Percentiles rank a stretch among this genome's conserved stretches.
Evolutionary conservation across 139 green algal species (phyloP).

Genomic region (Marvania coccoides): DNA sequence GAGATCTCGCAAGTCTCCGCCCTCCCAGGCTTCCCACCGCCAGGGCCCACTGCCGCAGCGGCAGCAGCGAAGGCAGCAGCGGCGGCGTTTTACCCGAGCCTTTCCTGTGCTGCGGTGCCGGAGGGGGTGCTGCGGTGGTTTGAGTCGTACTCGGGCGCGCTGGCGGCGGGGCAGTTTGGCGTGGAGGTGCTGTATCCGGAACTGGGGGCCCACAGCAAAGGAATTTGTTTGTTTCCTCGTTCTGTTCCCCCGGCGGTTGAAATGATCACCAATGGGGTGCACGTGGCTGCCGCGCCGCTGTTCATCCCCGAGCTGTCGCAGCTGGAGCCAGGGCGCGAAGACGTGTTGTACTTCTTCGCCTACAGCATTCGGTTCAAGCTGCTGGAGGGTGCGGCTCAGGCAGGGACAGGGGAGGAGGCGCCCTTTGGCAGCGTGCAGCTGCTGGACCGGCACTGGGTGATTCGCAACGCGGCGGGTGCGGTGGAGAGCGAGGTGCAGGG

Average conservation of each 20-base stretch:
- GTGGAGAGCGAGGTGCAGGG: constrained; percentile 43
- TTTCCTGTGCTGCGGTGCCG: not conserved
- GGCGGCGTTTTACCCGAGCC: not conserved
- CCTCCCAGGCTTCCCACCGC: not conserved
- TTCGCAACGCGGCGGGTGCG: constrained; percentile 25
- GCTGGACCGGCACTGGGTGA: constrained; percentile 55
- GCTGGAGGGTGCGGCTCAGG: constrained; percentile 35
- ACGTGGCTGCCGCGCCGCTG: constrained; percentile 33
- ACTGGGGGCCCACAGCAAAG: constrained; percentile 2
- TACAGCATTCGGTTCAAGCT: constrained; percentile 63
- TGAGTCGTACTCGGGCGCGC: constrained; percentile 45
- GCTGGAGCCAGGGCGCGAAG: not conserved
- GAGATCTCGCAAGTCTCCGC: not conserved
- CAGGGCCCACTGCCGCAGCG: not conserved
- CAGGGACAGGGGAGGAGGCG: not conserved
- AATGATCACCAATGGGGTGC: constrained; percentile 49
- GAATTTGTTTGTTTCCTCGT: constrained; percentile 47
- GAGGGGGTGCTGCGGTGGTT: constrained; percentile 46
- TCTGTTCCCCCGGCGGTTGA: constrained; percentile 11
- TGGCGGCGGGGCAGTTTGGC: constrained; percentile 34
- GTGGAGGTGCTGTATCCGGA: constrained; percentile 19
- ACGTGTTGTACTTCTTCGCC: constrained; percentile 38
- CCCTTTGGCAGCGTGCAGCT: constrained; percentile 49
- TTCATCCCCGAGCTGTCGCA: constrained; percentile 43
- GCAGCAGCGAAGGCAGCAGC: not conserved